These are phyloP conservation scores for Arachis hypogaea DNA, from an alignment of 306 rosid genomes.

Conservation along the genomic window DNA sequence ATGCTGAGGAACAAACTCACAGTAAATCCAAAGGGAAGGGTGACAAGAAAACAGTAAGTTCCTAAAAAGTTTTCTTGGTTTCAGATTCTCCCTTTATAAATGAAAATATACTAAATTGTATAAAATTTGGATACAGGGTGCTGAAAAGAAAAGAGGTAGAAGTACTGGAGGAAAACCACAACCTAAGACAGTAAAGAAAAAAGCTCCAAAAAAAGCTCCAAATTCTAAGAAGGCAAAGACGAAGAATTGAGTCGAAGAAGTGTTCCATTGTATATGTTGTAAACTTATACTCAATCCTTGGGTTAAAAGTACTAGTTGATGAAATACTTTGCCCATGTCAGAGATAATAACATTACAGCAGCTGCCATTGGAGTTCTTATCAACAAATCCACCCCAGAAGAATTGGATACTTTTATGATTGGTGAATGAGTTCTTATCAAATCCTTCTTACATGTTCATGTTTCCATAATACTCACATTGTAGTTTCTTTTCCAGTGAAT, in stretches of 20 bases:
- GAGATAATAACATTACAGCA: conserved; percentile 12
- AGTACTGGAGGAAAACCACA: conserved; percentile 71
- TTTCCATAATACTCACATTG: conserved; percentile 1
- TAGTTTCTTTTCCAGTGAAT: conserved; percentile 19
- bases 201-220: conserved; percentile 68
- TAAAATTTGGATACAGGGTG: conserved; percentile 59
- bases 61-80: conserved; percentile 26
- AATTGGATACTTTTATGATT: conserved; percentile 11
- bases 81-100: conserved; percentile 21
- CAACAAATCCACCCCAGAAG: conserved; percentile 25
- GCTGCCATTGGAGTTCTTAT: conserved; percentile 30
- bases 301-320: conserved; percentile 28
- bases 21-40: conserved; percentile 62
- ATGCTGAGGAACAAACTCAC: conserved; percentile 55
- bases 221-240: conserved; percentile 68
- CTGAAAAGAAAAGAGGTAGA: conserved; percentile 72
- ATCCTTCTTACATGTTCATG: conserved; percentile 31
- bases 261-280: conserved; percentile 22
- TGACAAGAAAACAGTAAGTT: conserved; percentile 70
- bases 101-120: conserved; percentile 32
- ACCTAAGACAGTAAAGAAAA: conserved; percentile 70
- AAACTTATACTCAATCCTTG: conserved; percentile 25
- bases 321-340: conserved; percentile 25
- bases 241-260: conserved; percentile 60
- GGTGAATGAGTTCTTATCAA: conserved; percentile 27